These are phyloP conservation scores for Scytalidium lignicola DNA, from an alignment of 2,329 filamentous ascomycete species.

Conservation along the genomic window DNA sequence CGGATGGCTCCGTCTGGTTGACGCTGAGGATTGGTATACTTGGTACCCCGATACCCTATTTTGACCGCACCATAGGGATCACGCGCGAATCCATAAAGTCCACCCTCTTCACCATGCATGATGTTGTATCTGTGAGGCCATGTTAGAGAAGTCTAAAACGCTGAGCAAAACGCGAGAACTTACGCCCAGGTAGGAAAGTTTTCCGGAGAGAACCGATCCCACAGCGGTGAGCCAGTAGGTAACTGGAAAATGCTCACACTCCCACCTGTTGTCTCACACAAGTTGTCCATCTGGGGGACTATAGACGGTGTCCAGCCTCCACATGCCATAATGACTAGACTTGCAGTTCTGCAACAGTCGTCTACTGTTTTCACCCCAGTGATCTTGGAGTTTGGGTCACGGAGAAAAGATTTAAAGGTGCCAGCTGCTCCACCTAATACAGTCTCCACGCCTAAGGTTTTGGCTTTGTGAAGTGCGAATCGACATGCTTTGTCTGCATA, in stretches of 20 bases:
- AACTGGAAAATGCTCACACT: slow-evolving; percentile 32
- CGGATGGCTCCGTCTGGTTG: slow-evolving; percentile 24
- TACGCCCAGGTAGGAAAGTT: slow-evolving; percentile 29
- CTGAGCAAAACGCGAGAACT: slow-evolving; percentile 16
- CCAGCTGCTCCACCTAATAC: slow-evolving; percentile 13
- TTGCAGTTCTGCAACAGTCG: slow-evolving; percentile 16
- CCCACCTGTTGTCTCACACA: slow-evolving; percentile 34
- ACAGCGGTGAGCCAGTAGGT: slow-evolving; percentile 24
- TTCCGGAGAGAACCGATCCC: slow-evolving; percentile 28
- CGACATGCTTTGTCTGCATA: slow-evolving; percentile 5
- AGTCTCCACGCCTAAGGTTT: slow-evolving; percentile 22
- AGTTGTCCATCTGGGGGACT: slow-evolving; percentile 21
- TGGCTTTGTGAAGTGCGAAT: slow-evolving; percentile 4
- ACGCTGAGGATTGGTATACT: slow-evolving; percentile 39
- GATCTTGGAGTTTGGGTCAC: slow-evolving; percentile 9
- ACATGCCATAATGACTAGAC: slow-evolving; percentile 23
- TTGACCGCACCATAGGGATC: slow-evolving; percentile 35
- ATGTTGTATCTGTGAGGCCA: too few species aligned
- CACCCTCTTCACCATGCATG: slow-evolving; percentile 25
- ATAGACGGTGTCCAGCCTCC: slow-evolving; percentile 27
- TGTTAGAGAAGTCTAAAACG: slow-evolving; percentile 9
- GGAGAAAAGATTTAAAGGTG: neutral
- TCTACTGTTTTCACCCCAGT: slow-evolving; percentile 26
- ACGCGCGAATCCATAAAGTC: slow-evolving; percentile 43
- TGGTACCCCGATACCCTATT: slow-evolving; percentile 45